Evolutionary conservation across 768 basidiomycete species (phyloP).

Genomic region (Xanthoconium purpureum): DNA sequence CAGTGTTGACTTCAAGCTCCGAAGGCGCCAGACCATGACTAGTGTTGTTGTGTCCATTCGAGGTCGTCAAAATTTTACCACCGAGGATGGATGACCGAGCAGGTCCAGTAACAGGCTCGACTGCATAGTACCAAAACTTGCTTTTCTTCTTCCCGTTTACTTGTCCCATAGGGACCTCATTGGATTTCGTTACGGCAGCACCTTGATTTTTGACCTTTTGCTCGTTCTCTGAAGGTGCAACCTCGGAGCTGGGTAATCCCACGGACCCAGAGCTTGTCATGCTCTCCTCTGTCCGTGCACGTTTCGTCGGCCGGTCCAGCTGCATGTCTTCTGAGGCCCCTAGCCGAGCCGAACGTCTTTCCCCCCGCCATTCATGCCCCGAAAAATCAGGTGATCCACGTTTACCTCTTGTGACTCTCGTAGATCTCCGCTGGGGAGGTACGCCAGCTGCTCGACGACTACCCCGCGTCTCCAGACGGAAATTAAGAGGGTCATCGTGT

Average conservation of each 20-base stretch:
- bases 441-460: constrained; percentile 38
- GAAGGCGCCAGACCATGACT: constrained; percentile 6
- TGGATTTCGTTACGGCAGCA: constrained; percentile 66
- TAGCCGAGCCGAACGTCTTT: constrained; percentile 67
- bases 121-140: constrained; percentile 87
- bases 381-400: constrained; percentile 49
- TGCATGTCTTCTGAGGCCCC: constrained; percentile 53
- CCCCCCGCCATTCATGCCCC: constrained; percentile 65
- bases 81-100: constrained; percentile 11
- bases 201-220: constrained; percentile 52
- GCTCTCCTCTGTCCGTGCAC: constrained; percentile 77
- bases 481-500: constrained; percentile 40
- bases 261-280: constrained; percentile 49
- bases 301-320: constrained; percentile 57
- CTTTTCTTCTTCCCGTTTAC: constrained; percentile 80
- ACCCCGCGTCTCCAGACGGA: constrained; percentile 42
- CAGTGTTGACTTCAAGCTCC: constrained; percentile 1
- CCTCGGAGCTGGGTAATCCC: constrained; percentile 27
- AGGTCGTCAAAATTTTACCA: constrained; percentile 10
- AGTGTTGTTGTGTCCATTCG: constrained; percentile 23
- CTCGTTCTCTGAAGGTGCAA: constrained; percentile 30
- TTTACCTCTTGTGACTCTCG: constrained; percentile 50
- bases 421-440: constrained; percentile 49
- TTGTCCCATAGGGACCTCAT: constrained; percentile 71
- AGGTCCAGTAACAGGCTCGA: constrained; percentile 57